Evolutionary conservation across 2,329 filamentous ascomycete genomes (phyloP).

Genomic region (Sporothrix mexicana): DNA sequence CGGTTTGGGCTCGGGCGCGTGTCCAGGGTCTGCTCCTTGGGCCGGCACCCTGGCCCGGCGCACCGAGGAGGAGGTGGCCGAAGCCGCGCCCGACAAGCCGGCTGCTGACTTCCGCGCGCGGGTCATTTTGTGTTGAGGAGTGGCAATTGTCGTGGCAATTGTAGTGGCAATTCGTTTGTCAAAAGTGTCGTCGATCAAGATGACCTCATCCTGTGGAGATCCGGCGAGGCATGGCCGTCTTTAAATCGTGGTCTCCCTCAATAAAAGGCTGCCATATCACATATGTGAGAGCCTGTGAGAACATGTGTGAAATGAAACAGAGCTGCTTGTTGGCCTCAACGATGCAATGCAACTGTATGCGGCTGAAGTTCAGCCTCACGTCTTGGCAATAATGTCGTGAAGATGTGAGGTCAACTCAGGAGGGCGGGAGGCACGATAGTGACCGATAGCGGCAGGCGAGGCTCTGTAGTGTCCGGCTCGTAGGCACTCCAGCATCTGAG

Average conservation of each 20-base stretch:
- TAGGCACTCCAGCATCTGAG: background rate
- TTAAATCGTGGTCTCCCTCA: background rate
- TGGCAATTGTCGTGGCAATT: background rate
- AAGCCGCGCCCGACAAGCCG: too few relatives aligned
- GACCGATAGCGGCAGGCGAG: background rate
- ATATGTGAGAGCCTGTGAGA: too few relatives aligned
- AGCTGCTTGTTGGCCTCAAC: background rate
- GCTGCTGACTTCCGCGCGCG: conserved; percentile 24
- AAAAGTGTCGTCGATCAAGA: background rate
- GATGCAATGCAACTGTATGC: background rate
- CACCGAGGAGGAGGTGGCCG: background rate
- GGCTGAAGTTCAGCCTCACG: conserved; percentile 17
- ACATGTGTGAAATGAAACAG: background rate
- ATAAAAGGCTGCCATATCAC: too few relatives aligned
- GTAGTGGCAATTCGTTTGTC: background rate
- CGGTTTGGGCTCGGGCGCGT: conserved; percentile 30
- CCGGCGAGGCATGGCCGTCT: conserved; percentile 1
- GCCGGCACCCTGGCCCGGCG: conserved; percentile 23
- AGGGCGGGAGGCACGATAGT: background rate
- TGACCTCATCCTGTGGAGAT: conserved; percentile 8
- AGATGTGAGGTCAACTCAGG: background rate
- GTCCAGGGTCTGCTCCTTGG: too few relatives aligned
- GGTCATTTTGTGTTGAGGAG: conserved; percentile 10
- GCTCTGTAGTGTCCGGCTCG: background rate
- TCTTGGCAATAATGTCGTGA: conserved; percentile 8